A percentile compares a stretch with the other conserved stretches of the same genome.
phyloP scores from a whole-genome alignment of 2,329 filamentous ascomycete genomes.

The Colletotrichum sp. region DNA sequence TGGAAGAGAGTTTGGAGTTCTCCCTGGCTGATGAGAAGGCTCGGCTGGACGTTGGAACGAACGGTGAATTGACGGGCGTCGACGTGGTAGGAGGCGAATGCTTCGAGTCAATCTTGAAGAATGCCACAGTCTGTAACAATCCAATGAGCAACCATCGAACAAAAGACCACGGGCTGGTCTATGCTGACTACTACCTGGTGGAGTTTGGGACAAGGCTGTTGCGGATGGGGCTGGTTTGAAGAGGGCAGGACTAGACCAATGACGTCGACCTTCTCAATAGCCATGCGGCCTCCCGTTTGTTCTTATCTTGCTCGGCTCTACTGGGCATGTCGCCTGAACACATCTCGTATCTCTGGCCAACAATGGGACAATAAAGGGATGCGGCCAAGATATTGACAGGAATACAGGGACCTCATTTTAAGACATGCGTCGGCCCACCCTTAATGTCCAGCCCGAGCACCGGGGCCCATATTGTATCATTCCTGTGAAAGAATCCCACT shows the following conservation, averaged over 20 bases:
- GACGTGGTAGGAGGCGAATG: neutral
- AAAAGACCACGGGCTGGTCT: conserved; percentile 44
- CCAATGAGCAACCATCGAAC: conserved; percentile 25
- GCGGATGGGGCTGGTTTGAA: conserved; percentile 29
- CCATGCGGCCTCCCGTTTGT: neutral
- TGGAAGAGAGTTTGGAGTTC: neutral
- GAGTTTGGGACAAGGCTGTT: conserved; percentile 51
- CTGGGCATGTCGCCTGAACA: neutral
- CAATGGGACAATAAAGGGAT: neutral
- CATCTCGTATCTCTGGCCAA: neutral
- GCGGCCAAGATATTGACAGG: neutral
- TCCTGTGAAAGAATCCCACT: neutral
- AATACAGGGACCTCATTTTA: neutral
- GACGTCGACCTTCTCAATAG: neutral
- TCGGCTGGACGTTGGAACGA: neutral
- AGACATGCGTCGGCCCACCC: neutral
- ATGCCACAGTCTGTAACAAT: conserved; percentile 22
- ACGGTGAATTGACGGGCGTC: neutral
- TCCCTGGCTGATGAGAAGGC: neutral
- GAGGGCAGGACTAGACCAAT: neutral
- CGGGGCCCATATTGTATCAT: neutral
- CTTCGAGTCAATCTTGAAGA: neutral
- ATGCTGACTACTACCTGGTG: conserved; percentile 51
- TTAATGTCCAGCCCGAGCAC: neutral
- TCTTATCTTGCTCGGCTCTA: neutral